Percentiles rank a stretch among this genome's conserved stretches.
phyloP scores from a whole-genome alignment of 164 flowering plant genomes.

The Warburgia ugandensis region DNA sequence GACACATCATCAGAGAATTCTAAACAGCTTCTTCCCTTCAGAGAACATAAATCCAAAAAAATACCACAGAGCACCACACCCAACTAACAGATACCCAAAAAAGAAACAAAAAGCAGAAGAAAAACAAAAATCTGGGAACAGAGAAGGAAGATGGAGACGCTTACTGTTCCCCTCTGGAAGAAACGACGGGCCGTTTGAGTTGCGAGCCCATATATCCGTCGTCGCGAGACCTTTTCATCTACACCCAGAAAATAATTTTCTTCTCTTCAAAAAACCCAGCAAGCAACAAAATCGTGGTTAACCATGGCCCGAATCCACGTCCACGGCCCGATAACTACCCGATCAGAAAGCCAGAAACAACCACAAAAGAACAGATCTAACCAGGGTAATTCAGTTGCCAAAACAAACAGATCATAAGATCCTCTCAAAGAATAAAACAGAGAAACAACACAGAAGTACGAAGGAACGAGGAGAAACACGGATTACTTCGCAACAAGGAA shows the following conservation, averaged over 20 bases:
- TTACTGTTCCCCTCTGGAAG: constrained; percentile 62
- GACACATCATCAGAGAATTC: background rate
- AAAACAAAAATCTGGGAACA: background rate
- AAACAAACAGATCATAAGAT: too few relatives aligned
- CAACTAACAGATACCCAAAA: background rate
- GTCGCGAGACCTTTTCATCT: constrained; percentile 79
- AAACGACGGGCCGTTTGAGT: constrained; percentile 44
- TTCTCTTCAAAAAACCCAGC: too few relatives aligned
- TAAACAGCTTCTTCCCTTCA: background rate
- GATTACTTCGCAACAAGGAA: too few relatives aligned
- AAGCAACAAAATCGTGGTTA: too few relatives aligned
- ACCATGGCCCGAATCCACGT: background rate
- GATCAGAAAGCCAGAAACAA: background rate
- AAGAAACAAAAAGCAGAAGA: background rate
- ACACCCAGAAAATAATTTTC: too few relatives aligned
- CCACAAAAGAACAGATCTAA: too few relatives aligned
- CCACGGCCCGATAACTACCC: background rate
- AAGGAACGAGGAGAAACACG: too few relatives aligned
- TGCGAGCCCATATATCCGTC: constrained; percentile 50
- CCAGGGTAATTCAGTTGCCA: too few relatives aligned
- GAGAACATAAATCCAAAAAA: background rate
- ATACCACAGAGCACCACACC: background rate
- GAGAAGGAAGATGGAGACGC: constrained; percentile 12
- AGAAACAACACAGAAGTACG: too few relatives aligned
- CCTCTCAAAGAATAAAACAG: too few relatives aligned